Evolutionary conservation across 345 rosid genomes (phyloP).

Genomic region (Leavenworthia alabamica): DNA sequence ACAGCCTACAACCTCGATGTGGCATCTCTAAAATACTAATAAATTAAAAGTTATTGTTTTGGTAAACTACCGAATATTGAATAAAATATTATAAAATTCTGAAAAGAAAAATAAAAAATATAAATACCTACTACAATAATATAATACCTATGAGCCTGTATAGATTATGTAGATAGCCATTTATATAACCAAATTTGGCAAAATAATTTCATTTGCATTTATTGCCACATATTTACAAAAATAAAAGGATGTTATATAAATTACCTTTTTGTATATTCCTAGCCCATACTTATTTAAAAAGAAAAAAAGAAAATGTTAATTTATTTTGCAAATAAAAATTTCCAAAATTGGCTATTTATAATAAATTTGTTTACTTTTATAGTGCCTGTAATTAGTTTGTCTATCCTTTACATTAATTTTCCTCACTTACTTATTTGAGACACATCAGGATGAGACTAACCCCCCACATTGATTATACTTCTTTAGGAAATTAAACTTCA

Average conservation of each 20-base stretch:
- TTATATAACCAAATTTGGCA: background rate
- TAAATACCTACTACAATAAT: too few species aligned
- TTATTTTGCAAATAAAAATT: background rate
- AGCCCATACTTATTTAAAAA: background rate
- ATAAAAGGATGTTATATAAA: background rate
- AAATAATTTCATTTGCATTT: background rate
- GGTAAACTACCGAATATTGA: conserved; percentile 9
- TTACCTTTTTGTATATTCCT: background rate
- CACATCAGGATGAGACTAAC: background rate
- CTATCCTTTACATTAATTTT: background rate
- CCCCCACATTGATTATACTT: background rate
- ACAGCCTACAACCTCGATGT: conserved; percentile 26
- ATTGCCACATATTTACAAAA: background rate
- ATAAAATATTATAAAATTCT: background rate
- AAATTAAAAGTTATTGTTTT: background rate
- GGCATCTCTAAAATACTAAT: background rate
- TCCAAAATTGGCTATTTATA: background rate
- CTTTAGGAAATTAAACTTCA: background rate
- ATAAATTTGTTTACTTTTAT: background rate
- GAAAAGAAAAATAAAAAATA: background rate
- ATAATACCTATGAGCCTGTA: background rate
- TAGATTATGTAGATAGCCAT: background rate
- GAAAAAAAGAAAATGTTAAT: too few species aligned
- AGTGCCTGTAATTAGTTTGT: background rate
- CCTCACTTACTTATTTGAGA: background rate